These are phyloP conservation scores for Stenogyne calaminthoides DNA, from an alignment of 305 asterid genomes.

Conservation along the genomic window DNA sequence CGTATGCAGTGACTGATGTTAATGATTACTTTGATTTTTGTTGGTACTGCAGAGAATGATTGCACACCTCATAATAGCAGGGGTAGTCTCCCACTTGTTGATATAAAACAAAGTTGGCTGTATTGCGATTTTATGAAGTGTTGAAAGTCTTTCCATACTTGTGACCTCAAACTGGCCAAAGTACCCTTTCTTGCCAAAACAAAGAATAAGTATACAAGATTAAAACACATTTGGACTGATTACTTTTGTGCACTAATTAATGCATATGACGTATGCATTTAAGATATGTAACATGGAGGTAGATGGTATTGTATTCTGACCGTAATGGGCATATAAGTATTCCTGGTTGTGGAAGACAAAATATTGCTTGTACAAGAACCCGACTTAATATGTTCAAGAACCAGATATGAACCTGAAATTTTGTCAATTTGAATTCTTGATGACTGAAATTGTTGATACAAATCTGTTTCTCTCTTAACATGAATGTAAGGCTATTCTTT, in stretches of 20 bases:
- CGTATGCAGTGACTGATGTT: background rate
- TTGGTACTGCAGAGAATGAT: slow-evolving; percentile 3
- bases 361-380: background rate
- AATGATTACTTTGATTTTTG: background rate
- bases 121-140: background rate
- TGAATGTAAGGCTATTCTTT: background rate
- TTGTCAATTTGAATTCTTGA: background rate
- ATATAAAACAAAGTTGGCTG: background rate
- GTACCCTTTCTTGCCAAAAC: background rate
- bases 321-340: background rate
- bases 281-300: background rate
- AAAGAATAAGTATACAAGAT: background rate
- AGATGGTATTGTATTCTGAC: background rate
- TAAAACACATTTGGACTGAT: background rate
- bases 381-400: background rate
- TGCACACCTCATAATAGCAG: background rate
- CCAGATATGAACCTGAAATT: background rate
- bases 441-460: background rate
- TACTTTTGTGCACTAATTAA: background rate
- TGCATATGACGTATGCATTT: background rate
- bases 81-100: background rate
- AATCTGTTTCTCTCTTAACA: background rate
- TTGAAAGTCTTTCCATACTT: background rate
- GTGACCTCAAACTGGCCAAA: background rate
- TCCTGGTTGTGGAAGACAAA: background rate